Percentiles rank a stretch among this genome's conserved stretches.
Evolutionary conservation across 169 alveolate species (phyloP).

Genomic region (Cryptosporidium andersoni): DNA sequence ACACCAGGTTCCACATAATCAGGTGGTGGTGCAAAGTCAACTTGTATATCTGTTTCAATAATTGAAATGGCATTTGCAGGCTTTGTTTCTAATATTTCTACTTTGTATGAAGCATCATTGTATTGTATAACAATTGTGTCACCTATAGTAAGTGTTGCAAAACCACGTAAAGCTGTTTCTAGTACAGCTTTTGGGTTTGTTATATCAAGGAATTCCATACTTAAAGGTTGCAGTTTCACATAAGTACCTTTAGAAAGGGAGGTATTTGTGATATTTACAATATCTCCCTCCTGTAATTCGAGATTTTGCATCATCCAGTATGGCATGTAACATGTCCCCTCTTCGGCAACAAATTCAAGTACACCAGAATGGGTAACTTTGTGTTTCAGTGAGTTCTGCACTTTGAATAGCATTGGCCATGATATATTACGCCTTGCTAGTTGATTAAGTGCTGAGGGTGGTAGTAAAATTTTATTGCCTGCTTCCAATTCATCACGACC

Average conservation of each 20-base stretch:
- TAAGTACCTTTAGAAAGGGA: conserved; percentile 88
- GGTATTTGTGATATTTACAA: conserved; percentile 84
- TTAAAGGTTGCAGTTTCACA: conserved; percentile 90
- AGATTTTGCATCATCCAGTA: conserved; percentile 93
- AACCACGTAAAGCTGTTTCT: conserved; percentile 90
- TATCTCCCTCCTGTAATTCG: conserved; percentile 87
- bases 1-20: conserved; percentile 33
- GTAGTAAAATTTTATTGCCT: conserved; percentile 84
- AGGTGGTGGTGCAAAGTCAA: conserved; percentile 91
- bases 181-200: conserved; percentile 94
- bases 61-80: conserved; percentile 92
- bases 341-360: conserved; percentile 92
- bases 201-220: conserved; percentile 90
- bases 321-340: conserved; percentile 92
- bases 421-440: conserved; percentile 85
- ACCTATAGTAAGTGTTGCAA: conserved; percentile 90
- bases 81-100: conserved; percentile 87
- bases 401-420: conserved; percentile 88
- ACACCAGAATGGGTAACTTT: conserved; percentile 91
- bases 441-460: conserved; percentile 84
- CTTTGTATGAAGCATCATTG: conserved; percentile 85
- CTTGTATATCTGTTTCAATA: conserved; percentile 94
- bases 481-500: conserved; percentile 85
- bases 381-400: conserved; percentile 79
- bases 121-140: conserved; percentile 90